Base-by-base conservation (phyloP, 1,284 basidiomycete genomes). In the Gastroboletus turbinatus region DNA sequence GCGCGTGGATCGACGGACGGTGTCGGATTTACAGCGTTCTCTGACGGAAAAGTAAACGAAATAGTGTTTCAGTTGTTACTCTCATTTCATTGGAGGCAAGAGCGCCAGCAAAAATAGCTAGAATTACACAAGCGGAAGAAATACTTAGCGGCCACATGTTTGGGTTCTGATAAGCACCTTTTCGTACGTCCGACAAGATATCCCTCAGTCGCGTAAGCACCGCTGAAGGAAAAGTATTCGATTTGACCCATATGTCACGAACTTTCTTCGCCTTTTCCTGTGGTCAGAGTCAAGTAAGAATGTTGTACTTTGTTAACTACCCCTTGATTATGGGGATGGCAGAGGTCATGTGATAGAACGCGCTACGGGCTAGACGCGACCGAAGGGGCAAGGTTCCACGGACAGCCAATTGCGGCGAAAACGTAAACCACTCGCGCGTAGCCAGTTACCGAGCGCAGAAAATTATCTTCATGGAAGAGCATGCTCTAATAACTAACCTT, bases 251-350 rank as follows among this genome's bases (percentile, higher is more conserved):
- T 66, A 97, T 96, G 75, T 96, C 95, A 75, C 94, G 82, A 67
- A 97, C 86, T 76, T 96, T 97, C 79, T 89, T 88, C 50, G 90
- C 83, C 76, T 97, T 97, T 78, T 96, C 95, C 94, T 97, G 79
- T 72, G 60, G 52, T 69, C 58, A 58, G 57, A 65, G 55, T 63
- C 56, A 52, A 54, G 65, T 67, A 65, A 73, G 67, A 67, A 69
- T 52, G 64, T 59, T 65, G 67, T 64, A 75, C 62, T 75, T 77
- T 66, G 80, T 80, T 74, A 57, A 67, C 56, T 68, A 61, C 47
- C 62, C 54, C 44, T 56, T 19, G 19, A 39, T 53, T 23, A 25
- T 5, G 46, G 53, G 50, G 50, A 53, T 40, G 46, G 40, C 5
- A 45, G 54, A 47, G 55, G 27, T 56, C 59, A 47, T 60, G 56